phyloP scores from a whole-genome alignment of 2,329 filamentous ascomycete species.

The Penicillium polonicum region DNA sequence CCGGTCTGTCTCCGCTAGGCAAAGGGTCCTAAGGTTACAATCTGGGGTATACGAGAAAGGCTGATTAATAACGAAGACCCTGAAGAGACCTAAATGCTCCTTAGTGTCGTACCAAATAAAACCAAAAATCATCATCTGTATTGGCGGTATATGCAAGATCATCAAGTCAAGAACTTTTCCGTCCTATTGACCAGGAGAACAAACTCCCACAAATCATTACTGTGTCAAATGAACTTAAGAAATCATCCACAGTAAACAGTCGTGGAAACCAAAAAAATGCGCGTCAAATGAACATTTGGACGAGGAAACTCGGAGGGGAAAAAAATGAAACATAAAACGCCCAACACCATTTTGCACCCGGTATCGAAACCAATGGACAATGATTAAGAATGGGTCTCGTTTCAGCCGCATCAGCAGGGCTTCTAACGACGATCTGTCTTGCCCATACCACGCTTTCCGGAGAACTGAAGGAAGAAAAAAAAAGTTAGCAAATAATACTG shows the following conservation, averaged over 20 bases:
- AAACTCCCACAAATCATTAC: constrained; percentile 22
- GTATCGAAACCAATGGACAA: constrained; percentile 30
- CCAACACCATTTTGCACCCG: constrained; percentile 34
- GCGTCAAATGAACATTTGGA: constrained; percentile 21
- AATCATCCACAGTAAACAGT: constrained; percentile 19
- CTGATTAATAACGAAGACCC: background rate
- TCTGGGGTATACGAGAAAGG: background rate
- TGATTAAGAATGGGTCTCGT: constrained; percentile 34
- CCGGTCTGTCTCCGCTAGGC: background rate
- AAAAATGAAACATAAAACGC: constrained; percentile 17
- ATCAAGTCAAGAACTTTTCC: constrained; percentile 30
- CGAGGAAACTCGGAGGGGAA: constrained; percentile 8
- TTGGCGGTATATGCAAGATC: constrained; percentile 28
- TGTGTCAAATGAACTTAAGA: constrained; percentile 6
- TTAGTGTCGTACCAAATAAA: background rate
- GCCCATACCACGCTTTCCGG: constrained; percentile 91
- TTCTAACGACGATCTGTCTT: constrained; percentile 62
- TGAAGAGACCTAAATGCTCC: background rate
- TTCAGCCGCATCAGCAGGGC: constrained; percentile 16
- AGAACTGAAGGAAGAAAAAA: constrained; percentile 54
- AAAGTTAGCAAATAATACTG: constrained; percentile 33
- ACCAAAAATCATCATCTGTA: constrained; percentile 21
- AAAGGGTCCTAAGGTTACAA: background rate
- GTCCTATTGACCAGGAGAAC: constrained; percentile 24
- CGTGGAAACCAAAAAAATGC: constrained; percentile 13